These are phyloP conservation scores for Ceratocystis alfenasii DNA, from an alignment of 2,329 filamentous ascomycete species.

Conservation along the genomic window DNA sequence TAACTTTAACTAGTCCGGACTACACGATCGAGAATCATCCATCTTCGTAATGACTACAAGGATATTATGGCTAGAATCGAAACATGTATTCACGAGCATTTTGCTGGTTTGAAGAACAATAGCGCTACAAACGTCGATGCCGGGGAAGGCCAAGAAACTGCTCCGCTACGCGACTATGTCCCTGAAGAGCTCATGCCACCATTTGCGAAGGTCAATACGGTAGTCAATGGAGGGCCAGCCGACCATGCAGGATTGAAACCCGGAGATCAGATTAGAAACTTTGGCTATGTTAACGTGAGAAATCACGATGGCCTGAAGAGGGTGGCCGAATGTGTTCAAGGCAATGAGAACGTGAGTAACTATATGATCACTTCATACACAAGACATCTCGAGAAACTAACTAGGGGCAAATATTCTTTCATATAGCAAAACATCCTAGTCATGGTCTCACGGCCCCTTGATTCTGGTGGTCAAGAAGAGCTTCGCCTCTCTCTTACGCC, in stretches of 20 bases:
- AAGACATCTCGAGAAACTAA: not conserved
- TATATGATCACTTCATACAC: not conserved
- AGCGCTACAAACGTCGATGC: not conserved
- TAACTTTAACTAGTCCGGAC: slow-evolving; percentile 53
- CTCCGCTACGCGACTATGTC: slow-evolving; percentile 19
- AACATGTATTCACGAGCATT: slow-evolving; percentile 75
- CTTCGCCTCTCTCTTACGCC: slow-evolving; percentile 64
- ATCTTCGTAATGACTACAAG: slow-evolving; percentile 87
- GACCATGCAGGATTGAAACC: slow-evolving; percentile 65
- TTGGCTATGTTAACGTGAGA: slow-evolving; percentile 69
- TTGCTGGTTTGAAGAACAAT: slow-evolving; percentile 40
- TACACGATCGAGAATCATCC: slow-evolving; percentile 81
- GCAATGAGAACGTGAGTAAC: slow-evolving; percentile 70
- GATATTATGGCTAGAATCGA: slow-evolving; percentile 74
- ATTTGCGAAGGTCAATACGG: slow-evolving; percentile 83
- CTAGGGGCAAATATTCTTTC: not conserved
- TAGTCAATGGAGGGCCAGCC: slow-evolving; percentile 68
- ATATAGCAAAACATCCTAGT: slow-evolving; percentile 57
- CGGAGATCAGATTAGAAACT: slow-evolving; percentile 71
- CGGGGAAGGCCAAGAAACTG: not conserved
- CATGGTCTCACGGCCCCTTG: slow-evolving; percentile 44
- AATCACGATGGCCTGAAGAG: slow-evolving; percentile 80
- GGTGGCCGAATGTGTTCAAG: slow-evolving; percentile 80
- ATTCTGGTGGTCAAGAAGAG: slow-evolving; percentile 38
- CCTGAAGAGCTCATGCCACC: slow-evolving; percentile 30